Conservation (phyloP, 495 filamentous ascomycete species). For the Aspergillus hancockii region DNA sequence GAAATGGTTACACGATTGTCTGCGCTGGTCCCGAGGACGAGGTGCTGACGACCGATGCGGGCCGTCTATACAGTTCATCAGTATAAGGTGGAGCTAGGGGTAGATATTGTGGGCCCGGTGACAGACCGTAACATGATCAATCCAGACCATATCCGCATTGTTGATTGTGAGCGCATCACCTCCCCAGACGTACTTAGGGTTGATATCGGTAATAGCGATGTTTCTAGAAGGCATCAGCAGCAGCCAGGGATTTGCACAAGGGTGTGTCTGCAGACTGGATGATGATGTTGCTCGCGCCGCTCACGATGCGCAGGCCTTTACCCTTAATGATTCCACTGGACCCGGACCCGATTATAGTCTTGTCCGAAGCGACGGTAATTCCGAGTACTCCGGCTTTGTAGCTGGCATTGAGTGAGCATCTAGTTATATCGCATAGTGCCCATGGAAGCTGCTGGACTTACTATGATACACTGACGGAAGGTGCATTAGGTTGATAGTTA, state of each 20-base stretch:
- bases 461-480: constrained; percentile 36
- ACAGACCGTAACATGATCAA: constrained; percentile 47
- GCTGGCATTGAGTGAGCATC: neutral
- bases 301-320: constrained; percentile 44
- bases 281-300: constrained; percentile 45
- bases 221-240: constrained; percentile 18
- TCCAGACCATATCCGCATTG: constrained; percentile 43
- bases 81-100: neutral
- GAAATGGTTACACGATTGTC: constrained; percentile 44
- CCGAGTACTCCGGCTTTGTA: constrained; percentile 42
- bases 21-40: constrained; percentile 38
- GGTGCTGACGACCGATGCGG: constrained; percentile 44
- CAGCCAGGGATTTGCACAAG: constrained; percentile 11
- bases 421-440: too few species aligned
- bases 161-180: constrained; percentile 47
- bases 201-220: constrained; percentile 46
- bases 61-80: constrained; percentile 29
- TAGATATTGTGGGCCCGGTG: constrained; percentile 6
- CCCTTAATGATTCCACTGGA: constrained; percentile 41
- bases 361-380: constrained; percentile 44
- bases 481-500: constrained; percentile 34
- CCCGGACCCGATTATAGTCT: constrained; percentile 45
- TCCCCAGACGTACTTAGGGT: constrained; percentile 49
- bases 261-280: constrained; percentile 35
- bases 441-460: constrained; percentile 1